phyloP scores from a whole-genome alignment of 805 yeast genomes.

The Wickerhamomyces rabaulensis region DNA sequence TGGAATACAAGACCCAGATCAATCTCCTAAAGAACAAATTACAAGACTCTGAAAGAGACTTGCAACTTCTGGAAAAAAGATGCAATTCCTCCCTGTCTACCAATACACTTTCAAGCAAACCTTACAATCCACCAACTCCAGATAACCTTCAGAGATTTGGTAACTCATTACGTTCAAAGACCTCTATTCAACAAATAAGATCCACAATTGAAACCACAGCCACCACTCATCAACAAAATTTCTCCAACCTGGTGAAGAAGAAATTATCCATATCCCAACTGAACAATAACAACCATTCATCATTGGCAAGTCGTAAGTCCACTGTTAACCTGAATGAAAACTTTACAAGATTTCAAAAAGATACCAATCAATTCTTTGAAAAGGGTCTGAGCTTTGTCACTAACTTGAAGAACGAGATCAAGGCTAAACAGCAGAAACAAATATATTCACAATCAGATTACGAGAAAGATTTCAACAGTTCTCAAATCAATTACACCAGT shows the following conservation, averaged over 20 bases:
- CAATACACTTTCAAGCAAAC: not conserved
- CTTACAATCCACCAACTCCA: not conserved
- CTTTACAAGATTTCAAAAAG: slow-evolving; percentile 20
- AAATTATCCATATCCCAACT: slow-evolving; percentile 19
- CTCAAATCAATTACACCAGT: slow-evolving; percentile 14
- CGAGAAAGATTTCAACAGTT: slow-evolving; percentile 3
- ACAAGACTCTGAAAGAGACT: slow-evolving; percentile 33
- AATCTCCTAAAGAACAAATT: slow-evolving; percentile 31
- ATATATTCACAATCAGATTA: slow-evolving; percentile 10
- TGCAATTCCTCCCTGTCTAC: slow-evolving; percentile 18
- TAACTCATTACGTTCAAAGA: slow-evolving; percentile 6
- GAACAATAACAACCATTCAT: not conserved
- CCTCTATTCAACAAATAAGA: slow-evolving; percentile 11
- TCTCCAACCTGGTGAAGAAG: slow-evolving; percentile 15
- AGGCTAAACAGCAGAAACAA: slow-evolving; percentile 24
- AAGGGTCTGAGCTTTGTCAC: slow-evolving; percentile 18
- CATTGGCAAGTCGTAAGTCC: slow-evolving; percentile 1
- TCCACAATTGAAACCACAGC: slow-evolving; percentile 6
- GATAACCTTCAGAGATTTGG: not conserved
- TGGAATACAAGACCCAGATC: slow-evolving; percentile 41
- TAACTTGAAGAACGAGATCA: slow-evolving; percentile 26
- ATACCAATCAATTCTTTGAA: slow-evolving; percentile 17
- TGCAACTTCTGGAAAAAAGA: slow-evolving; percentile 28
- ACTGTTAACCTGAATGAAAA: slow-evolving; percentile 8
- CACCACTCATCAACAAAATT: slow-evolving; percentile 11